These are phyloP conservation scores for Stagonosporopsis cucurbitacearum DNA, from an alignment of 2,329 filamentous ascomycete genomes.

Conservation along the genomic window DNA sequence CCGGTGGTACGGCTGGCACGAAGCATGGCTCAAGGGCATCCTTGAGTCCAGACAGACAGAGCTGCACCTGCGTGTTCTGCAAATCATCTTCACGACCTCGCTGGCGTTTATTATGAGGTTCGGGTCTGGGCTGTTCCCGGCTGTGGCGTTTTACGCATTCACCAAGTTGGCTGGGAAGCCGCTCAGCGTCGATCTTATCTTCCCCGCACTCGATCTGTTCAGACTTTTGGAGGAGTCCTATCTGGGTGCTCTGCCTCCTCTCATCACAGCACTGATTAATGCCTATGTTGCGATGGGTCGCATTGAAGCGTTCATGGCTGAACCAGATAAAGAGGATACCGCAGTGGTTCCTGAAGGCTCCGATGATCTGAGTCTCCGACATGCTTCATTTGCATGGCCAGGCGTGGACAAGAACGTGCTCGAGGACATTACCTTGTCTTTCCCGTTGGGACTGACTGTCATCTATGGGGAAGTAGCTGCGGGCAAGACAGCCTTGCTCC, in stretches of 20 bases:
- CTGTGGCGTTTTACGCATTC: slow-evolving; percentile 82
- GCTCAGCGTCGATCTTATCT: slow-evolving; percentile 80
- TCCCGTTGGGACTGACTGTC: slow-evolving; percentile 64
- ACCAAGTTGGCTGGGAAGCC: slow-evolving; percentile 72
- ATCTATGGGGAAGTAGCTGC: slow-evolving; percentile 69
- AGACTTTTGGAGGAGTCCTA: slow-evolving; percentile 75
- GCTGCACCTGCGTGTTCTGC: slow-evolving; percentile 68
- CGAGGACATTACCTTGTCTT: slow-evolving; percentile 60
- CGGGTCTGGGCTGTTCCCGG: slow-evolving; percentile 76
- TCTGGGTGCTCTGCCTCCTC: slow-evolving; percentile 74
- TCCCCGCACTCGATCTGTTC: slow-evolving; percentile 85
- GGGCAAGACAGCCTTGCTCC: slow-evolving; percentile 68
- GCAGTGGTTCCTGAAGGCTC: slow-evolving; percentile 48
- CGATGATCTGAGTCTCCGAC: slow-evolving; percentile 58
- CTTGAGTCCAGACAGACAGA: slow-evolving; percentile 72
- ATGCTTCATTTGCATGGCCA: slow-evolving; percentile 81
- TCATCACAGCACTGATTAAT: slow-evolving; percentile 80
- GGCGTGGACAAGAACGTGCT: slow-evolving; percentile 66
- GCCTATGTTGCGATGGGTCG: slow-evolving; percentile 81
- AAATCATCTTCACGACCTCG: slow-evolving; percentile 65
- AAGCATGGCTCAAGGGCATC: slow-evolving; percentile 73
- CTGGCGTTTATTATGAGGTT: slow-evolving; percentile 75
- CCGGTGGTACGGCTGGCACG: slow-evolving; percentile 84
- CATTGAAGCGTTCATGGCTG: slow-evolving; percentile 85
- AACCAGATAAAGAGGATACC: slow-evolving; percentile 73